Conservation (phyloP, 139 green algal species). For the Coelastrella sp. region DNA sequence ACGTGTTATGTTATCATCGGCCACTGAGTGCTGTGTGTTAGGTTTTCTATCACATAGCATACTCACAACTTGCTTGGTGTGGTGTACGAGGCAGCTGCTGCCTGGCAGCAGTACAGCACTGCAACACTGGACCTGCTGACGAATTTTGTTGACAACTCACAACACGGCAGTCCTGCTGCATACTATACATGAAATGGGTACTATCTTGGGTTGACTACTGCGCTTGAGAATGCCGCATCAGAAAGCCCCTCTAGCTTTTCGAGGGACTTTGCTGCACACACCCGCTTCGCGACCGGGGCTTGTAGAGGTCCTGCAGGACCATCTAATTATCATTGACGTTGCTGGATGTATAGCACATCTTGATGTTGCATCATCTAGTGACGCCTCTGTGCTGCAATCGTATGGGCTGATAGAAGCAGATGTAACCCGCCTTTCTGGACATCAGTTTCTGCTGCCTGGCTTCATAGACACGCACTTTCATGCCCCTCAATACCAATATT, state of each 20-base stretch:
- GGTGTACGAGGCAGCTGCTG: too few species aligned
- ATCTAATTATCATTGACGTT: not conserved
- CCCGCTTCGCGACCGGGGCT: not conserved
- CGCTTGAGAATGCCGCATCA: too few species aligned
- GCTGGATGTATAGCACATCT: conserved; percentile 16
- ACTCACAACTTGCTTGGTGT: too few species aligned
- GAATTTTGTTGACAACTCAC: too few species aligned
- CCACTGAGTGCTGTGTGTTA: too few species aligned
- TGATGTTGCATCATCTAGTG: not conserved
- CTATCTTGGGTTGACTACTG: too few species aligned
- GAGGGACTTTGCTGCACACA: conserved; percentile 35
- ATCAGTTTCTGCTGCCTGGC: conserved; percentile 53
- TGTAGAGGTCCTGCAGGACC: not conserved
- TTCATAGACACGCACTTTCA: conserved; percentile 66
- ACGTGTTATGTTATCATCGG: too few species aligned
- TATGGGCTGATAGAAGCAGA: not conserved
- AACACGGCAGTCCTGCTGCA: too few species aligned
- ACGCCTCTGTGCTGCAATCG: not conserved
- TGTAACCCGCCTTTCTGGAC: not conserved
- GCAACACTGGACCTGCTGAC: too few species aligned
- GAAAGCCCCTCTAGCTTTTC: conserved; percentile 10
- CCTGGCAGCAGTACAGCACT: too few species aligned
- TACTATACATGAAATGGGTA: too few species aligned
- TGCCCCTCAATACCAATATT: conserved; percentile 52
- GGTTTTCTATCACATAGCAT: too few species aligned